Conservation (phyloP, 1,139 yeast genomes). For the Hansenula anomala region DNA sequence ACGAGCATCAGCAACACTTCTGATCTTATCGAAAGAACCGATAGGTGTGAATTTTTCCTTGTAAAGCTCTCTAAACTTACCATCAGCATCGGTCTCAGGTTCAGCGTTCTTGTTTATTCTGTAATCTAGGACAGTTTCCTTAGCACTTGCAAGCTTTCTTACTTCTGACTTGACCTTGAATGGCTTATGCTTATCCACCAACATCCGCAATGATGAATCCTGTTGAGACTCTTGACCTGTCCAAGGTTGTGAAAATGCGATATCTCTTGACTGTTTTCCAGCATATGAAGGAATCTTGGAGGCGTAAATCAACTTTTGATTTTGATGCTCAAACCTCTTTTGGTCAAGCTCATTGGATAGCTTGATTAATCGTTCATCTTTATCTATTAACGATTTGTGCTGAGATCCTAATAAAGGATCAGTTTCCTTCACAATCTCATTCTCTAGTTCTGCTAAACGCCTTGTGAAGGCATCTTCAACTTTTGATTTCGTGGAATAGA, state of each 20-base stretch:
- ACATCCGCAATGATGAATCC: slow-evolving; percentile 59
- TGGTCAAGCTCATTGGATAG: slow-evolving; percentile 24
- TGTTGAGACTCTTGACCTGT: slow-evolving; percentile 49
- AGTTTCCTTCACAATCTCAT: slow-evolving; percentile 6
- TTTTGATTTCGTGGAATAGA: slow-evolving; percentile 1
- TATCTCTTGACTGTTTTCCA: slow-evolving; percentile 47
- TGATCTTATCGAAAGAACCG: slow-evolving; percentile 42
- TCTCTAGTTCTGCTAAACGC: slow-evolving; percentile 15
- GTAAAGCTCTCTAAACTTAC: slow-evolving; percentile 58
- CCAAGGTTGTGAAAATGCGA: slow-evolving; percentile 64
- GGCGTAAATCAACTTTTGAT: slow-evolving; percentile 35
- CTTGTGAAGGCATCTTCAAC: slow-evolving; percentile 14
- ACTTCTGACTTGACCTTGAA: slow-evolving; percentile 24
- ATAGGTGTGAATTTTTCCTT: slow-evolving; percentile 53
- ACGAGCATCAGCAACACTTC: slow-evolving; percentile 65
- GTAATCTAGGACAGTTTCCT: slow-evolving; percentile 66
- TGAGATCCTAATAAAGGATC: slow-evolving; percentile 14
- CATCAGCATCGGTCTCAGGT: slow-evolving; percentile 31
- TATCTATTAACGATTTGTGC: slow-evolving; percentile 17
- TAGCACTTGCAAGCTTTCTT: slow-evolving; percentile 46
- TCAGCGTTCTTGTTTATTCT: slow-evolving; percentile 36
- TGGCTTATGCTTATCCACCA: slow-evolving; percentile 56
- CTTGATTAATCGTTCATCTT: slow-evolving; percentile 18
- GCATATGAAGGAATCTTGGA: slow-evolving; percentile 38
- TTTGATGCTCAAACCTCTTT: slow-evolving; percentile 27